Evolutionary conservation across 208 protist species (phyloP).

Genomic region (Leishmania major): DNA sequence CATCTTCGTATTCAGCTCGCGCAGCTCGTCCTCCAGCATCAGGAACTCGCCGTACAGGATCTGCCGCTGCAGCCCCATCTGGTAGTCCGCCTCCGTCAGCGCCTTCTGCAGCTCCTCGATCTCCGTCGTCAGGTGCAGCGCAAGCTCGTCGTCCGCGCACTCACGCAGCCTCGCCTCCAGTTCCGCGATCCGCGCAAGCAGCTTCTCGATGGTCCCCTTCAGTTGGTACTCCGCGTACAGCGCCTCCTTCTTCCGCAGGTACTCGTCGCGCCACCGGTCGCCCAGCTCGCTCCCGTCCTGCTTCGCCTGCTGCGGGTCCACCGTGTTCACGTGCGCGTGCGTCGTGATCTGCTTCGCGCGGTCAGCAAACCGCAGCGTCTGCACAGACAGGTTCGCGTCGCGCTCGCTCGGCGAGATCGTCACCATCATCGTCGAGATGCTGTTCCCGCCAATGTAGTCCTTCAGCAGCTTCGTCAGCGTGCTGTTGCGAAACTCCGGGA

Average conservation of each 20-base stretch:
- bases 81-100: conserved; percentile 61
- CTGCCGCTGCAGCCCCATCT: conserved; percentile 64
- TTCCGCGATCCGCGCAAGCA: conserved; percentile 62
- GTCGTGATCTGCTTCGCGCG: conserved; percentile 84
- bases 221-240: conserved; percentile 78
- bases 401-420: conserved; percentile 86
- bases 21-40: conserved; percentile 64
- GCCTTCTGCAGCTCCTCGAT: conserved; percentile 53
- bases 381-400: conserved; percentile 80
- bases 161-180: conserved; percentile 60
- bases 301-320: conserved; percentile 44
- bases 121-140: conserved; percentile 63
- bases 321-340: conserved; percentile 81
- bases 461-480: conserved; percentile 91
- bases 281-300: conserved; percentile 40
- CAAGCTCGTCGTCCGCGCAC: conserved; percentile 57
- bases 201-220: conserved; percentile 60
- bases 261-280: conserved; percentile 61
- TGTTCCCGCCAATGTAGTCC: conserved; percentile 79
- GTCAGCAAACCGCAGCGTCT: conserved; percentile 88
- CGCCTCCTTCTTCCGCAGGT: conserved; percentile 78
- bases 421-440: conserved; percentile 93
- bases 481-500: conserved; percentile 77
- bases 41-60: conserved; percentile 72
- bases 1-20: conserved; percentile 68